Conservation (phyloP, 208 protist species). For the Strigomonas culicis region DNA sequence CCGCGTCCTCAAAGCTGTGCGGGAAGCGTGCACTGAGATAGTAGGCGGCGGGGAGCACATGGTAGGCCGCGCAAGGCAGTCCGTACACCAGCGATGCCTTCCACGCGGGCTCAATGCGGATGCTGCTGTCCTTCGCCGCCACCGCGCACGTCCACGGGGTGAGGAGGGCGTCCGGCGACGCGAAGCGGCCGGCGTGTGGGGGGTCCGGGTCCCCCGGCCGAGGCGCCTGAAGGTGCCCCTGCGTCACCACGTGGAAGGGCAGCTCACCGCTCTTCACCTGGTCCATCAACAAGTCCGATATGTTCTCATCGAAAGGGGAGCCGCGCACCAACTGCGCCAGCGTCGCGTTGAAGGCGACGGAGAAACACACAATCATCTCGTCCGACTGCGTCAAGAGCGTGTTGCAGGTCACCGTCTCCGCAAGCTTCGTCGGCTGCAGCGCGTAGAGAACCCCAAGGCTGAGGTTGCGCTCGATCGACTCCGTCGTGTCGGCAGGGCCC, state of each 20-base stretch:
- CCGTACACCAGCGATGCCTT: constrained; percentile 27
- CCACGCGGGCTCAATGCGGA: constrained; percentile 30
- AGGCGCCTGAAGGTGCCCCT: constrained; percentile 17
- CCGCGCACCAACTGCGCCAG: constrained; percentile 26
- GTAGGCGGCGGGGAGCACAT: constrained; percentile 32
- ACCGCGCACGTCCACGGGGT: constrained; percentile 30
- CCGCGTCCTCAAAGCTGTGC: constrained; percentile 27
- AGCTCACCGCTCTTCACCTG: constrained; percentile 23
- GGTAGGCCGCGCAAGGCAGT: constrained; percentile 32
- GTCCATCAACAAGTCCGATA: constrained; percentile 20
- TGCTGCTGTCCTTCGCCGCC: constrained; percentile 19
- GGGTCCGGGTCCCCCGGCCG: constrained; percentile 18
- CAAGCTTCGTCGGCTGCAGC: constrained; percentile 14
- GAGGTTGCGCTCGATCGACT: constrained; percentile 27
- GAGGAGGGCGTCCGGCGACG: constrained; percentile 30
- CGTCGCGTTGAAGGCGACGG: constrained; percentile 34
- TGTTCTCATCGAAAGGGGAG: constrained; percentile 20
- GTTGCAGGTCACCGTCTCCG: constrained; percentile 19
- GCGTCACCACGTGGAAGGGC: constrained; percentile 28
- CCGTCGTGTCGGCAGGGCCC: constrained; percentile 29
- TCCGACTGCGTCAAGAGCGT: constrained; percentile 28
- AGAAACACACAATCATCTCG: constrained; percentile 30
- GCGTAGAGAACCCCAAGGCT: constrained; percentile 25
- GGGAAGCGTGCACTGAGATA: constrained; percentile 35
- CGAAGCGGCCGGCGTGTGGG: constrained; percentile 23